These are phyloP conservation scores for Hansenula sp. DNA, from an alignment of 1,139 yeast species.

Conservation along the genomic window DNA sequence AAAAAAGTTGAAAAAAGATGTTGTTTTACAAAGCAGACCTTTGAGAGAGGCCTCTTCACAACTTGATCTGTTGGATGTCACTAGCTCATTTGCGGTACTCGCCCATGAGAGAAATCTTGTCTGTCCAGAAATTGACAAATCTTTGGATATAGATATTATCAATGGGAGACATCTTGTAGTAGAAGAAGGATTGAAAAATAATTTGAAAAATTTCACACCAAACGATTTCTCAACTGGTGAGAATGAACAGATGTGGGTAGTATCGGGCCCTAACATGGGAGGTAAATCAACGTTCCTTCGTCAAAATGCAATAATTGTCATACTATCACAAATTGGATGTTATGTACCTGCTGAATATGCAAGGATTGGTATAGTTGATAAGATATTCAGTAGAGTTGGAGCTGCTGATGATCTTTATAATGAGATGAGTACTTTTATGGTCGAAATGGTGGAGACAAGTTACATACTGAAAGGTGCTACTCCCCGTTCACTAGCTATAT, in stretches of 20 bases:
- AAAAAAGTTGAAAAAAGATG: conserved; percentile 23
- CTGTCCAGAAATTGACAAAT: conserved; percentile 60
- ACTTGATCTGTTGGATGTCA: conserved; percentile 69
- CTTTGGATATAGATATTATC: conserved; percentile 39
- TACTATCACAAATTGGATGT: conserved; percentile 86
- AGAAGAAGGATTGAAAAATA: conserved; percentile 60
- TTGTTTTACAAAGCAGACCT: conserved; percentile 25
- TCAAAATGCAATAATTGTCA: conserved; percentile 80
- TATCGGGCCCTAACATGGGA: conserved; percentile 98
- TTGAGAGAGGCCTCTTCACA: conserved; percentile 26
- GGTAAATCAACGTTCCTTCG: conserved; percentile 91
- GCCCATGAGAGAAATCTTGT: conserved; percentile 62
- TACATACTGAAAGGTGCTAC: conserved; percentile 78
- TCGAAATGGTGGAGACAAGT: conserved; percentile 95
- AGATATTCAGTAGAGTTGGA: conserved; percentile 83
- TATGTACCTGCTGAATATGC: conserved; percentile 82
- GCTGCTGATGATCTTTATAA: conserved; percentile 87
- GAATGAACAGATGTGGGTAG: conserved; percentile 52
- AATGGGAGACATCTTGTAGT: conserved; percentile 88
- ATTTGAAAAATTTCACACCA: conserved; percentile 47
- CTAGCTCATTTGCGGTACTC: conserved; percentile 66
- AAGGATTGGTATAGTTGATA: conserved; percentile 75
- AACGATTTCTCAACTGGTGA: conserved; percentile 54
- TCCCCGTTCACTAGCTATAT: conserved; percentile 69
- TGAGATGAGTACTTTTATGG: conserved; percentile 93